phyloP scores from a whole-genome alignment of 1,284 basidiomycete genomes.

The Cutaneotrichosporon cavernicola region DNA sequence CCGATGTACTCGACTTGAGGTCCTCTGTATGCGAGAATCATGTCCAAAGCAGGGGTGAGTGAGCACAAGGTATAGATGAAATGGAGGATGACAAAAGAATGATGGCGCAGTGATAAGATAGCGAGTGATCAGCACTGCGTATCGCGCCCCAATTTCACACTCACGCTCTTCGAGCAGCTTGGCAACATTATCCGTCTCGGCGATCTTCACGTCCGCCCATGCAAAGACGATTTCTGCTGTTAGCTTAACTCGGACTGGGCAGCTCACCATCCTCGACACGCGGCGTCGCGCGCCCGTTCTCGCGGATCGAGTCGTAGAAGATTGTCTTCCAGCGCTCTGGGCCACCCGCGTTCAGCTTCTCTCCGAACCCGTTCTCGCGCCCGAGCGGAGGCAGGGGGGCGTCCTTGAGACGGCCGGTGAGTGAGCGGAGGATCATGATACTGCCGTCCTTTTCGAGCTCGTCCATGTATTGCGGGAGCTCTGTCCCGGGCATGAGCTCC shows the following conservation, averaged over 20 bases:
- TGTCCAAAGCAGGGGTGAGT: not conserved
- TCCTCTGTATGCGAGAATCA: conserved; percentile 32
- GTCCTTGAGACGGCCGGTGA: conserved; percentile 40
- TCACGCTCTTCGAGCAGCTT: conserved; percentile 45
- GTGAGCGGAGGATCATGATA: conserved; percentile 47
- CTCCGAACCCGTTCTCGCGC: conserved; percentile 41
- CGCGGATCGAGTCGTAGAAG: conserved; percentile 50
- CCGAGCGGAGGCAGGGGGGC: conserved; percentile 46
- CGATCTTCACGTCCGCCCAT: conserved; percentile 50
- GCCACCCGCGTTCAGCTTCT: conserved; percentile 38
- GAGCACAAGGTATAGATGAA: not conserved
- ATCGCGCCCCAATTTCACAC: conserved; percentile 6
- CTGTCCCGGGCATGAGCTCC: conserved; percentile 37
- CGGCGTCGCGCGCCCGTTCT: conserved; percentile 40
- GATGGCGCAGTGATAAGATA: not conserved
- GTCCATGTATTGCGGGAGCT: conserved; percentile 27
- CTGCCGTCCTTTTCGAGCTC: conserved; percentile 42
- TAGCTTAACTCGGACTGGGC: not conserved
- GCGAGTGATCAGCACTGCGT: not conserved
- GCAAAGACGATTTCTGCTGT: conserved; percentile 43
- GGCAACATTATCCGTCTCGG: conserved; percentile 48
- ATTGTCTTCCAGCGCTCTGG: conserved; percentile 42
- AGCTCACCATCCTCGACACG: conserved; percentile 47
- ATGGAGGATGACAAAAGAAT: not conserved
- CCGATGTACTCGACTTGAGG: conserved; percentile 36